A percentile compares a stretch with the other conserved stretches of the same genome.
These are phyloP conservation scores for Pythium chondricola DNA, from an alignment of 352 stramenopile genomes.

Conservation along the genomic window DNA sequence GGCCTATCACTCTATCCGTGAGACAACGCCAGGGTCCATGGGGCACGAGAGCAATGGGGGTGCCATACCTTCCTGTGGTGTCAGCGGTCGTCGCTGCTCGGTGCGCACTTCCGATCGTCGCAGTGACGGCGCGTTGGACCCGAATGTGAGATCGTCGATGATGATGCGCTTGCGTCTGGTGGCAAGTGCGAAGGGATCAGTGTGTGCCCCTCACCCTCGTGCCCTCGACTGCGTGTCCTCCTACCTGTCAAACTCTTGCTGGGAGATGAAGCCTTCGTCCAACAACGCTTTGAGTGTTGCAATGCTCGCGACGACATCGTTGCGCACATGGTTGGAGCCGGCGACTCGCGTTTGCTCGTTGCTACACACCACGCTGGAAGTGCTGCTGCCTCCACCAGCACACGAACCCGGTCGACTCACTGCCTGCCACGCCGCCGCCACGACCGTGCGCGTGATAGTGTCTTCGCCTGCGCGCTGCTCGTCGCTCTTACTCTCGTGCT, in stretches of 20 bases:
- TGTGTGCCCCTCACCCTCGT: no score
- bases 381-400: neutral
- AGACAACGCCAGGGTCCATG: neutral
- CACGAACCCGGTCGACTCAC: slow-evolving; percentile 1
- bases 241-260: slow-evolving; percentile 72
- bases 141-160: slow-evolving; percentile 69
- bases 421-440: no score
- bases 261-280: slow-evolving; percentile 73
- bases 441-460: slow-evolving; percentile 14
- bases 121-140: slow-evolving; percentile 21
- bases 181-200: neutral
- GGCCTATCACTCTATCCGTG: slow-evolving; percentile 16
- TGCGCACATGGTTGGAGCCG: slow-evolving; percentile 22
- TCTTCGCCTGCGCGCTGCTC: slow-evolving; percentile 15
- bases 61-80: slow-evolving; percentile 24
- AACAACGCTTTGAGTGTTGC: slow-evolving; percentile 67
- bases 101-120: slow-evolving; percentile 11
- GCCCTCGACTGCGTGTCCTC: no score
- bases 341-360: slow-evolving; percentile 28
- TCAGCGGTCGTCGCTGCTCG: slow-evolving; percentile 15
- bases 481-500: slow-evolving; percentile 3
- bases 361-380: slow-evolving; percentile 16
- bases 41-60: neutral
- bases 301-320: slow-evolving; percentile 59
- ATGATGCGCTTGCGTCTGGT: slow-evolving; percentile 62